Base-by-base conservation (phyloP, 768 basidiomycete species). In the Termitomyces sp. region DNA sequence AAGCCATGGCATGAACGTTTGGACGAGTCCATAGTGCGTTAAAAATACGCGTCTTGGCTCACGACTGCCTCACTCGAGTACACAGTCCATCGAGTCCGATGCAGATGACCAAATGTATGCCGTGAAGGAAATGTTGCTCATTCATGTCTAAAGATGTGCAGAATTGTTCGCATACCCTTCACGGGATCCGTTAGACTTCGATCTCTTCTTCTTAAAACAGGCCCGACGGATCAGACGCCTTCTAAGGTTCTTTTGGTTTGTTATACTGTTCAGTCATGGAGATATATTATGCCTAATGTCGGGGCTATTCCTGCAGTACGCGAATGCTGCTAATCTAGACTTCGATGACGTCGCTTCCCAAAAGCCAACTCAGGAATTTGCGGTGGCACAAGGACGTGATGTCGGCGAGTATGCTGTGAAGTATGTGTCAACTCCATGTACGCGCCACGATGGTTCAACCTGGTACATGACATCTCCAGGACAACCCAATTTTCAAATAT, bases 31-130 rank as follows among this genome's bases (percentile, higher is more conserved):
- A 75, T 79, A 75, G 94, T 94, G 67, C 64, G 80, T 62, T 57
- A 32, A 46, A 45, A 8, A 55, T 30, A 44, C 57, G 53, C 34
- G 9, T 51, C 53, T 22, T 34, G 10, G 49, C 37, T 32, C 57
- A 33, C 48, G 56, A 22, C 44, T 20, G 49, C 14, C 33, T 49
- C 42, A 59, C 53, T 55, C 42, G 14, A 24, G 27, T 33, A 14
- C 34, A 55, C 24, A 97, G 94, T 91, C 74, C 60, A 69, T 95
- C 58, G 89, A 94, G 71, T 94, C 92, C 18, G 95, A 97, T 62
- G 89, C 89, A 34, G 95, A 96, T 71, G 94, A 95, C 67, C 89
- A 93, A 71, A 71, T 97, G 91, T 92, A 71, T 65, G 79, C 60
- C 47, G 27, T 18, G 12, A 18, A 43, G 37, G 4, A 30, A 36